These are phyloP conservation scores for Coriolopsis trogii DNA, from an alignment of 1,284 basidiomycete genomes.

Conservation along the genomic window DNA sequence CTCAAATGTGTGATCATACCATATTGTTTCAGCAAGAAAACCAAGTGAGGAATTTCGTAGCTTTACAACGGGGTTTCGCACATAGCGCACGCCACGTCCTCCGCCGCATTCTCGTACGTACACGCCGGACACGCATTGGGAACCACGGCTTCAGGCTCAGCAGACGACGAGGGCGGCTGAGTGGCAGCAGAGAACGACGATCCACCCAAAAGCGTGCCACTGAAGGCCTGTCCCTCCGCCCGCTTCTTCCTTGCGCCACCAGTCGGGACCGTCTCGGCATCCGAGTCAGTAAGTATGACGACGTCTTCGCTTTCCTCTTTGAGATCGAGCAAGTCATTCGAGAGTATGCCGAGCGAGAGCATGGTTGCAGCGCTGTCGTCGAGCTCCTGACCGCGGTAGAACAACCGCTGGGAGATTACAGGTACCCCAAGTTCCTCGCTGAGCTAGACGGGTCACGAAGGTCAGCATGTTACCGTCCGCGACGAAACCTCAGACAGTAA, in stretches of 20 bases:
- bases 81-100: conserved; percentile 29
- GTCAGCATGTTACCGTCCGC: background rate
- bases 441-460: conserved; percentile 40
- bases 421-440: conserved; percentile 64
- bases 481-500: background rate
- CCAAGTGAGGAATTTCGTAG: conserved; percentile 7
- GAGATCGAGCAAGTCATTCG: conserved; percentile 69
- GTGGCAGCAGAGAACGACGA: conserved; percentile 15
- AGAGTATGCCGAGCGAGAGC: conserved; percentile 59
- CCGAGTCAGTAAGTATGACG: conserved; percentile 53
- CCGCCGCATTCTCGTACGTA: conserved; percentile 32
- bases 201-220: conserved; percentile 65
- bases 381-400: conserved; percentile 63
- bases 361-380: conserved; percentile 64
- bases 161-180: conserved; percentile 21
- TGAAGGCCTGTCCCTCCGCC: conserved; percentile 72
- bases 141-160: conserved; percentile 8
- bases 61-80: conserved; percentile 29
- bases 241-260: conserved; percentile 40
- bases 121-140: conserved; percentile 32
- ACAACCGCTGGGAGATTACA: conserved; percentile 74
- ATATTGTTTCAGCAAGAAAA: no score
- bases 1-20: no score
- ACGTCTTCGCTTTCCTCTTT: conserved; percentile 63
- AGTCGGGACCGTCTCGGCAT: conserved; percentile 35